Base-by-base conservation (phyloP, 805 yeast species). In the Candida ortonii region DNA sequence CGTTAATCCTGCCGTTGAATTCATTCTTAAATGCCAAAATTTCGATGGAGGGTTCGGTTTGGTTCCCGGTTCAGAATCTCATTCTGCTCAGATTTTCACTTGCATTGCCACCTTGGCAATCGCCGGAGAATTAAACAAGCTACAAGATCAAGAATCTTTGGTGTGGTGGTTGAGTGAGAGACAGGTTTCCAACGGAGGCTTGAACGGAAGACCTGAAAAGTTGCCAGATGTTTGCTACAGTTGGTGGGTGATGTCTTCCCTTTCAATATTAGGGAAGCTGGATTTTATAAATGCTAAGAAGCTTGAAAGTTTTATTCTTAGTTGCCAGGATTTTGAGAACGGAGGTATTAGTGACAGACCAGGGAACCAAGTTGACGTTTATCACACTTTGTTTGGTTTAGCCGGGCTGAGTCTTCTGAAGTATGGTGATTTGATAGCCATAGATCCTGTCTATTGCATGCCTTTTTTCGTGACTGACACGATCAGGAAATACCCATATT, bases 31-130 rank as follows among this genome's bases (percentile, higher is more conserved):
- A 22, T 93, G 98, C 59, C 80, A 73, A 43, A 93, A 93, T 57
- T 90, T 87, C 54, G 98, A 93, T 56, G 99, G 98, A 3, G 96
- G 95, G 0, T 93, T 84, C 67, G 98, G 98, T 0, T 67, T 85
- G 61, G 77, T 78, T 7, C 97, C 98, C 0, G 96, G 96, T 1
- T 90, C 95, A 0, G 99, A 93, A 58, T 79, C 90, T 28, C 99
- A 93, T 59, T 81, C 95, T 1, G 97, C 96, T 0, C 95, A 85
- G 57, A 84, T 80, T 0, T 88, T 87, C 50, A 85, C 94, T 0
- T 88, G 95, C 43, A 56, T 93, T 1, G 97, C 83, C 1, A 71
- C 94, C 0, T 64, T 93, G 29, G 84, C 88, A 2, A 80, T 93
- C 8, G 69, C 77, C 10, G 72, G 72, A 28, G 62, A 69, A 12